Percentiles rank a stretch among this genome's conserved stretches.
Evolutionary conservation across 768 basidiomycete species (phyloP).

Genomic region (Hypholoma fasciculare): DNA sequence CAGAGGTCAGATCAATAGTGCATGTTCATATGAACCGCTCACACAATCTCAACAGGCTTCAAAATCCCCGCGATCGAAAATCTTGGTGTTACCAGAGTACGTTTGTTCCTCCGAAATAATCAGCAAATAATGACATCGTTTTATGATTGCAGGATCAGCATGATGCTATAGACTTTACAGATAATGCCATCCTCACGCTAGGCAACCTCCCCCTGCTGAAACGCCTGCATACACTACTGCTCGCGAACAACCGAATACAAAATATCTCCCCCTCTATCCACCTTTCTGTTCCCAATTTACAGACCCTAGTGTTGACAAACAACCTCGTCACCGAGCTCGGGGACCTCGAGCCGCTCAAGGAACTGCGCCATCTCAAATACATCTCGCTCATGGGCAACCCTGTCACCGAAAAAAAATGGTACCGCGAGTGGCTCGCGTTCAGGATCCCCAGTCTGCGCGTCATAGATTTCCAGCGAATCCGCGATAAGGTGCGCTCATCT

Average conservation of each 20-base stretch:
- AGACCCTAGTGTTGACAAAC: conserved; percentile 81
- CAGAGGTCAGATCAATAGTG: conserved; percentile 55
- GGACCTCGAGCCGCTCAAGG: conserved; percentile 82
- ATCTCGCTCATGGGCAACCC: conserved; percentile 81
- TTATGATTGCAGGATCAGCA: conserved; percentile 71
- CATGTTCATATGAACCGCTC: conserved; percentile 17
- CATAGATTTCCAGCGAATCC: conserved; percentile 93
- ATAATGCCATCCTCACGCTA: conserved; percentile 81
- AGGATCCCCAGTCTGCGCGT: conserved; percentile 85
- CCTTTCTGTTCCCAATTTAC: conserved; percentile 82
- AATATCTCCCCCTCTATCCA: conserved; percentile 80
- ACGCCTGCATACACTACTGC: conserved; percentile 79
- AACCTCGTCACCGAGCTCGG: conserved; percentile 81
- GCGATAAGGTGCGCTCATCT: conserved; percentile 81
- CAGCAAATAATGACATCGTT: no score
- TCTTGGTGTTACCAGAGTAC: conserved; percentile 86
- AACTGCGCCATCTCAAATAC: conserved; percentile 72
- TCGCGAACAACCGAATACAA: conserved; percentile 89
- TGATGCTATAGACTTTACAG: conserved; percentile 92
- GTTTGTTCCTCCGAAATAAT: conserved; percentile 21
- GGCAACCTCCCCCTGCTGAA: conserved; percentile 87
- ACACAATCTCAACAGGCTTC: conserved; percentile 58
- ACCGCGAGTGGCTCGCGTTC: conserved; percentile 95
- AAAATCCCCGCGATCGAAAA: conserved; percentile 97
- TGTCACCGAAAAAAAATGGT: conserved; percentile 90